Conservation (phyloP, 768 basidiomycete species). For the Calocera viscosa region DNA sequence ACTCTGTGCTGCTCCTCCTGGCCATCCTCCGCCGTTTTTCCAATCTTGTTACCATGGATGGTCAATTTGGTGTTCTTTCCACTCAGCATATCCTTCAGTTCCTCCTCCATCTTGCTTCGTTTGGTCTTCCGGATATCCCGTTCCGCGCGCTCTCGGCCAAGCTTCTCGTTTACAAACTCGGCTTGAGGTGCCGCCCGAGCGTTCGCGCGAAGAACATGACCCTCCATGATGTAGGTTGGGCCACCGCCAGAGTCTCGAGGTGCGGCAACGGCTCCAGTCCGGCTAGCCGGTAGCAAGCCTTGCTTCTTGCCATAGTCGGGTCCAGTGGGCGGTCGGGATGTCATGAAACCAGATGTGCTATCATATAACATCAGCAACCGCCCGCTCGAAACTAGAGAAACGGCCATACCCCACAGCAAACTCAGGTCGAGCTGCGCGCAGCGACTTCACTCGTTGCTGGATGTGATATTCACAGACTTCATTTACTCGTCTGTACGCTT, state of each 20-base stretch:
- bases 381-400: neutral
- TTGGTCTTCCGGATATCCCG: constrained; percentile 45
- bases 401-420: constrained; percentile 65
- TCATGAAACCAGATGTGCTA: constrained; percentile 59
- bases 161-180: constrained; percentile 40
- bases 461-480: constrained; percentile 90
- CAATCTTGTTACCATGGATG: neutral
- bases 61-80: constrained; percentile 14
- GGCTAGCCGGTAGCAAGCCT: constrained; percentile 52
- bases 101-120: constrained; percentile 21
- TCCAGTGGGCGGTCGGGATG: constrained; percentile 22
- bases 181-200: constrained; percentile 5
- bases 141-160: constrained; percentile 71
- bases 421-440: constrained; percentile 68
- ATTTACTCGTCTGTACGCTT: constrained; percentile 43
- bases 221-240: constrained; percentile 66
- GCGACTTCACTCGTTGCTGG: constrained; percentile 61
- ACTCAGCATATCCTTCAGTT: constrained; percentile 11
- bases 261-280: constrained; percentile 20
- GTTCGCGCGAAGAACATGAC: constrained; percentile 49
- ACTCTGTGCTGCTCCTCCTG: neutral
- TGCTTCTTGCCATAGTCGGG: constrained; percentile 47
- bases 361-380: neutral
- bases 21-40: neutral
- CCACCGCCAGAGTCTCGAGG: constrained; percentile 28